Percentiles rank a stretch among this genome's conserved stretches.
Evolutionary conservation across 805 yeast species (phyloP).

Genomic region (Zygosaccharomyces bailii): DNA sequence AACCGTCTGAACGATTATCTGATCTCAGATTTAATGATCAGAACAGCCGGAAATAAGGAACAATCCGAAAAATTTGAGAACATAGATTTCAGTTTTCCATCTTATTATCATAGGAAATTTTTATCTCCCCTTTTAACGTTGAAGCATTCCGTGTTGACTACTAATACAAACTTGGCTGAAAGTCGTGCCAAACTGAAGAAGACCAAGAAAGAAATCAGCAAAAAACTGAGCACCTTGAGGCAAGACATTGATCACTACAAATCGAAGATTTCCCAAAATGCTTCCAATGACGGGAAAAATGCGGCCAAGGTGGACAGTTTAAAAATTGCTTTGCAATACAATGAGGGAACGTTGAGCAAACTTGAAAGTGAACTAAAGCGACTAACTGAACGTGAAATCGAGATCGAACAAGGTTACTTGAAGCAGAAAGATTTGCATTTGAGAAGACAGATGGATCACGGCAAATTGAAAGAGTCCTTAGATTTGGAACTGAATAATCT

Average conservation of each 20-base stretch:
- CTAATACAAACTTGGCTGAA: conserved; percentile 55
- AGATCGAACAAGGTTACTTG: conserved; percentile 37
- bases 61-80: conserved; percentile 21
- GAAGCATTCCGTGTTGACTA: conserved; percentile 61
- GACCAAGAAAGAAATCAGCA: conserved; percentile 54
- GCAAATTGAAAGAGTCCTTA: conserved; percentile 26
- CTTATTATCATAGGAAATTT: conserved; percentile 39
- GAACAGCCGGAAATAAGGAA: conserved; percentile 33
- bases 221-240: conserved; percentile 47
- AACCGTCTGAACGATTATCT: conserved; percentile 36
- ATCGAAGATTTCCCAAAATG: conserved; percentile 45
- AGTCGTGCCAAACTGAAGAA: conserved; percentile 58
- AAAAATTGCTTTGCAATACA: conserved; percentile 39
- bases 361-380: conserved; percentile 24
- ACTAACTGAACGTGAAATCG: conserved; percentile 16
- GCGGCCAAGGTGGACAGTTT: conserved; percentile 50
- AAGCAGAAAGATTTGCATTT: conserved; percentile 38
- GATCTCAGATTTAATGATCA: conserved; percentile 40
- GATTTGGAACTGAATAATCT: conserved; percentile 15
- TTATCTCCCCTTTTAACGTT: conserved; percentile 61
- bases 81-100: conserved; percentile 35
- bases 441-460: conserved; percentile 33
- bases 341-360: conserved; percentile 35
- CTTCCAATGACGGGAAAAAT: conserved; percentile 54
- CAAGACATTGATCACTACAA: conserved; percentile 55